Evolutionary conservation across 257 asterid species (phyloP).

Genomic region (Solanum medicagineum): DNA sequence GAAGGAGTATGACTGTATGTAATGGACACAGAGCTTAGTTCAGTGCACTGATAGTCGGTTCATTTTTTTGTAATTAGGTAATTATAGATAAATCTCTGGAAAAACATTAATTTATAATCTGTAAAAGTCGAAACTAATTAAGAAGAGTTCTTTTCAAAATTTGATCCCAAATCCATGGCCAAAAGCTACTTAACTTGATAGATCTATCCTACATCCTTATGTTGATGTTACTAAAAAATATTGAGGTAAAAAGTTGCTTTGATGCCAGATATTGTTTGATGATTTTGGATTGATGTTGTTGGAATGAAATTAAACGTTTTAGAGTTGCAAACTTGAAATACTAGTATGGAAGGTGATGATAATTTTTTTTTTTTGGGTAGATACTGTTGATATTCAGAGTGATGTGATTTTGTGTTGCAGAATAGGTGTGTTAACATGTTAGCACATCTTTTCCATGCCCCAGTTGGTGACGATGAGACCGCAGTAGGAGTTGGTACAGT

Average conservation of each 20-base stretch:
- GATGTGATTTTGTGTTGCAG: slow-evolving; percentile 17
- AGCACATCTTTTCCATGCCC: slow-evolving; percentile 73
- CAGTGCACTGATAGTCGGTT: not conserved
- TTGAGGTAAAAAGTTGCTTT: not conserved
- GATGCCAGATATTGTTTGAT: not conserved
- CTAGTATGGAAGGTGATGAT: not conserved
- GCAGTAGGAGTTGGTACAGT: slow-evolving; percentile 76
- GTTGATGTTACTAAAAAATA: not conserved
- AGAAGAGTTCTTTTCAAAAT: too few species aligned
- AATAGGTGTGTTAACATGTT: slow-evolving; percentile 70
- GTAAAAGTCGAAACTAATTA: not conserved
- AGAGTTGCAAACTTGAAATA: not conserved
- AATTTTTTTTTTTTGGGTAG: not conserved
- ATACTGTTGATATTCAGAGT: not conserved
- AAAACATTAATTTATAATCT: not conserved
- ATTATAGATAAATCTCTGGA: not conserved
- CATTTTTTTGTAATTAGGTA: not conserved
- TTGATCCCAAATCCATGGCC: too few species aligned
- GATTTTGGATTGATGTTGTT: not conserved
- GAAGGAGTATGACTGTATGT: not conserved
- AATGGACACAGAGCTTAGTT: not conserved
- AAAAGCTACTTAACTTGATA: not conserved
- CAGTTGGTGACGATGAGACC: slow-evolving; percentile 39
- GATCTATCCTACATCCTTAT: not conserved
- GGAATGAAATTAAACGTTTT: not conserved